A percentile compares a stretch with the other conserved stretches of the same genome.
These are phyloP conservation scores for Grigorovia transvaalensis DNA, from an alignment of 805 yeast species.

Conservation along the genomic window DNA sequence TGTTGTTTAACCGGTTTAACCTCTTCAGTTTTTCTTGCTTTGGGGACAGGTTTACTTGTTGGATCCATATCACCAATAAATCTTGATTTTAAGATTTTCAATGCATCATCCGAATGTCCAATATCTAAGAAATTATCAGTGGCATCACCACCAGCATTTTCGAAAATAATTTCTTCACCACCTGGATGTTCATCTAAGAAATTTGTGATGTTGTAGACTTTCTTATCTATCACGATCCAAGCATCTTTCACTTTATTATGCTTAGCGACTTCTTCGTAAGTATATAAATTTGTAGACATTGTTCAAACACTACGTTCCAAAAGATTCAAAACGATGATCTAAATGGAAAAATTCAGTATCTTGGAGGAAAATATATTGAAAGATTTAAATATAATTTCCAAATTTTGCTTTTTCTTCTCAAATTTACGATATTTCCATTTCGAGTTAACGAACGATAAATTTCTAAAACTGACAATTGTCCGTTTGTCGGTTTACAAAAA, in stretches of 20 bases:
- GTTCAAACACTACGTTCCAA: too few species aligned
- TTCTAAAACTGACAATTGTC: too few species aligned
- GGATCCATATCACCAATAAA: slow-evolving; percentile 74
- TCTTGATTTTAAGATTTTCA: slow-evolving; percentile 57
- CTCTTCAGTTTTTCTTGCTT: slow-evolving; percentile 13
- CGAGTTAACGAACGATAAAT: too few species aligned
- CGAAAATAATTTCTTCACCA: slow-evolving; percentile 72
- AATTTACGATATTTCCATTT: too few species aligned
- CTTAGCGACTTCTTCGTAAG: slow-evolving; percentile 55
- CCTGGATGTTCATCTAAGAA: slow-evolving; percentile 55
- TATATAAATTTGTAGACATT: slow-evolving; percentile 34
- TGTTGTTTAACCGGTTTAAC: slow-evolving; percentile 39
- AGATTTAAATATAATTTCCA: too few species aligned
- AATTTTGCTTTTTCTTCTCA: too few species aligned
- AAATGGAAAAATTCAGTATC: too few species aligned
- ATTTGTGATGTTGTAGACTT: slow-evolving; percentile 74
- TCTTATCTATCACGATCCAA: slow-evolving; percentile 77
- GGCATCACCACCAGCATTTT: slow-evolving; percentile 75
- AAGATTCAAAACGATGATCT: too few species aligned
- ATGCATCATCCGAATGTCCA: slow-evolving; percentile 97
- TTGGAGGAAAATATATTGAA: too few species aligned
- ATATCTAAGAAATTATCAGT: slow-evolving; percentile 79
- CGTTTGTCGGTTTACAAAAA: too few species aligned
- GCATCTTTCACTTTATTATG: slow-evolving; percentile 70
- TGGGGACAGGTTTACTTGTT: slow-evolving; percentile 31